These are phyloP conservation scores for Hypoxylon sp. DNA, from an alignment of 2,329 filamentous ascomycete species.

Conservation along the genomic window DNA sequence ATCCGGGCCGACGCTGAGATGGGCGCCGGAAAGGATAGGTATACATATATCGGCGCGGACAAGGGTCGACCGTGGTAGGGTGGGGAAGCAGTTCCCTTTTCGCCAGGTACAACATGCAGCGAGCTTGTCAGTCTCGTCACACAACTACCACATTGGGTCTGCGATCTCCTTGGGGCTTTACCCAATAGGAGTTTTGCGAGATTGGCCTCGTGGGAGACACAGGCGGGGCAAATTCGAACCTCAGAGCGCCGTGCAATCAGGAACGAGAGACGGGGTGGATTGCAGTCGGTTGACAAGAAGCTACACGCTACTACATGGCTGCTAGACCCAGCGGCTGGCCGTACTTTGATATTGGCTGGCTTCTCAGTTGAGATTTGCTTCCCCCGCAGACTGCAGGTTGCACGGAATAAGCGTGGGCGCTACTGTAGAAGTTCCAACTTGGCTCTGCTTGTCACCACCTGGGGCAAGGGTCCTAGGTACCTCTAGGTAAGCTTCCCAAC, in stretches of 20 bases:
- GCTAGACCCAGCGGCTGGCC: constrained; percentile 56
- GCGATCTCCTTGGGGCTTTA: constrained; percentile 39
- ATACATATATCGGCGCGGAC: constrained; percentile 48
- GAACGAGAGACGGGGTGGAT: constrained; percentile 45
- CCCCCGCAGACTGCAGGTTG: constrained; percentile 59
- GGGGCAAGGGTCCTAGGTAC: constrained; percentile 27
- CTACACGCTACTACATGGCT: constrained; percentile 2
- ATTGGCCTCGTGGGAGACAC: constrained; percentile 48
- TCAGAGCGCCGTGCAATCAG: constrained; percentile 51
- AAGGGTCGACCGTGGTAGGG: constrained; percentile 45
- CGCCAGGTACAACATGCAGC: constrained; percentile 49
- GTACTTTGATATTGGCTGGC: constrained; percentile 69
- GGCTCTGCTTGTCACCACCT: constrained; percentile 18
- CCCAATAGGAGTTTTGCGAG: constrained; percentile 48
- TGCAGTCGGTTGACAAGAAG: constrained; percentile 43
- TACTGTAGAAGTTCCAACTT: constrained; percentile 25
- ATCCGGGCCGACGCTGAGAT: constrained; percentile 44
- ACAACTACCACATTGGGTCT: constrained; percentile 45
- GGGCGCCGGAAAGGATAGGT: constrained; percentile 40
- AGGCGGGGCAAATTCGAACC: constrained; percentile 41
- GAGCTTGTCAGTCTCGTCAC: constrained; percentile 49
- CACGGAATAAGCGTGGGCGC: constrained; percentile 51
- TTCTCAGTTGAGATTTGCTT: constrained; percentile 54
- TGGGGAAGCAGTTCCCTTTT: constrained; percentile 48
- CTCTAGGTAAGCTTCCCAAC: constrained; percentile 9